Evolutionary conservation across 805 yeast species (phyloP).

Genomic region (Nakazawaea holstii): DNA sequence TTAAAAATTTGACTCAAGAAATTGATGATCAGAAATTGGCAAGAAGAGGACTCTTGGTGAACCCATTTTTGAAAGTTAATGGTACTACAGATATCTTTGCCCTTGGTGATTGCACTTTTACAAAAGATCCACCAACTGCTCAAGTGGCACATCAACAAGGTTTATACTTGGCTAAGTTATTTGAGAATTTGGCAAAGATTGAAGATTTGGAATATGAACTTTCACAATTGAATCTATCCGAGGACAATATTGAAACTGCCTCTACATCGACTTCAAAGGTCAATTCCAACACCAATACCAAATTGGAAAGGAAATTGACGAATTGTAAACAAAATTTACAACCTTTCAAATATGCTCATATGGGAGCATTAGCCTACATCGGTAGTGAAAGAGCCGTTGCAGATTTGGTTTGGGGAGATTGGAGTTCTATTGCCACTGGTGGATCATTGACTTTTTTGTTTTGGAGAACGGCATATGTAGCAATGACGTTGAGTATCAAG

Average conservation of each 20-base stretch:
- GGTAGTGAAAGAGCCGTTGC: slow-evolving; percentile 94
- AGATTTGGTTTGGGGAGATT: slow-evolving; percentile 74
- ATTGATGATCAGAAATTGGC: slow-evolving; percentile 78
- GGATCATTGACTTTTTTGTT: slow-evolving; percentile 85
- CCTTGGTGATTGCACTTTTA: slow-evolving; percentile 91
- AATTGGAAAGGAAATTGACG: slow-evolving; percentile 40
- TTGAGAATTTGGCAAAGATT: slow-evolving; percentile 58
- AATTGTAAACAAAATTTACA: slow-evolving; percentile 35
- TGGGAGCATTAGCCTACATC: slow-evolving; percentile 91
- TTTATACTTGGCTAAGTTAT: slow-evolving; percentile 65
- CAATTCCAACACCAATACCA: slow-evolving; percentile 13
- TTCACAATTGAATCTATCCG: slow-evolving; percentile 20
- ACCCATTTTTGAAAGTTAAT: slow-evolving; percentile 75
- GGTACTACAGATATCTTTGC: slow-evolving; percentile 84
- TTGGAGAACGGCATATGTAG: slow-evolving; percentile 92
- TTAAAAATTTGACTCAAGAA: slow-evolving; percentile 58
- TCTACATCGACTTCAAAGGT: too few relatives aligned
- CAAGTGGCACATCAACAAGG: slow-evolving; percentile 98
- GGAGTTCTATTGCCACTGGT: slow-evolving; percentile 75
- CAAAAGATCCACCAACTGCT: slow-evolving; percentile 92
- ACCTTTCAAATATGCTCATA: slow-evolving; percentile 77
- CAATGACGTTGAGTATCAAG: slow-evolving; percentile 86
- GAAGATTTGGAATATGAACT: slow-evolving; percentile 46
- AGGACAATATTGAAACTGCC: too few relatives aligned
- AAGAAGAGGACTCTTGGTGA: slow-evolving; percentile 84